These are phyloP conservation scores for Tausonia pullulans DNA, from an alignment of 1,284 basidiomycete genomes.

Conservation along the genomic window DNA sequence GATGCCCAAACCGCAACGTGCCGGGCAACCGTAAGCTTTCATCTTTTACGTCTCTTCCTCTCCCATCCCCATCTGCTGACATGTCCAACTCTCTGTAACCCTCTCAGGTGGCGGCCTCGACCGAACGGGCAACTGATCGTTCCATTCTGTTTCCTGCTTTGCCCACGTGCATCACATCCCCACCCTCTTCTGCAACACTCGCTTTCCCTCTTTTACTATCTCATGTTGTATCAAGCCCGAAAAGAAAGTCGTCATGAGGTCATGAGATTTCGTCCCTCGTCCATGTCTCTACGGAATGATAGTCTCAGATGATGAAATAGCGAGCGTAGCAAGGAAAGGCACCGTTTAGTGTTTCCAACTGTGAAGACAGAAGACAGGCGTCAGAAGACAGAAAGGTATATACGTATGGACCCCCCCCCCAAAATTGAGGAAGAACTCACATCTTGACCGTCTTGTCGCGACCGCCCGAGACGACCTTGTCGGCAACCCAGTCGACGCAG, in stretches of 20 bases:
- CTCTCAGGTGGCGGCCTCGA: neutral
- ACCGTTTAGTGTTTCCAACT: neutral
- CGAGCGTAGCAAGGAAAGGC: neutral
- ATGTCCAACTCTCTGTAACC: too few species aligned
- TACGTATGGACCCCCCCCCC: neutral
- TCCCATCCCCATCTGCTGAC: neutral
- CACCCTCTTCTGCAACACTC: neutral
- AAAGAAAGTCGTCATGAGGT: neutral
- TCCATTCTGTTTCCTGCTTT: too few species aligned
- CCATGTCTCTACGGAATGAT: neutral
- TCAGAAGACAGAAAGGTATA: neutral
- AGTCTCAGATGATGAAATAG: too few species aligned
- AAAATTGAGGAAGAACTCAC: neutral
- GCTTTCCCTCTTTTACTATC: neutral
- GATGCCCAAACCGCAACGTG: constrained; percentile 15
- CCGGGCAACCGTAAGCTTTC: neutral
- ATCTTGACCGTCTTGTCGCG: constrained; percentile 37
- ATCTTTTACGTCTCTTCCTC: neutral
- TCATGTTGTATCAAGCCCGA: neutral
- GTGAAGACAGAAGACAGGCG: neutral
- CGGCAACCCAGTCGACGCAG: constrained; percentile 95
- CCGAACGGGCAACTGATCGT: neutral
- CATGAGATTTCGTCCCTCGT: neutral
- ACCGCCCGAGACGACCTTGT: constrained; percentile 94
- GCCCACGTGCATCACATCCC: neutral